These are phyloP conservation scores for Letharia columbiana DNA, from an alignment of 495 filamentous ascomycete species.

Conservation along the genomic window DNA sequence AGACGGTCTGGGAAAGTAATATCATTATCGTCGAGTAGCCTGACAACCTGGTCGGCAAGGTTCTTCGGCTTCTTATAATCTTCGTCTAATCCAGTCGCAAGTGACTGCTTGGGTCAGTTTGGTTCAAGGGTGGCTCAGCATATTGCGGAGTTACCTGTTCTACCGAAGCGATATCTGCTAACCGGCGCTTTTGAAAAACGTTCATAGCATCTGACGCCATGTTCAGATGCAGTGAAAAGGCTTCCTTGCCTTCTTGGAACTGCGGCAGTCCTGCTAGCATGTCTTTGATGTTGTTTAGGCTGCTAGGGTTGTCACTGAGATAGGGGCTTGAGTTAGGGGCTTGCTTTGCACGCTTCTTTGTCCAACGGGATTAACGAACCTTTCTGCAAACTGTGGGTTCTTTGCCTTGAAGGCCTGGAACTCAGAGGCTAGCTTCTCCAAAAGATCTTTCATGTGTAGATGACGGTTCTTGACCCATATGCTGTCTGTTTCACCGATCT, in stretches of 20 bases:
- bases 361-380: conserved; percentile 33
- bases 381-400: conserved; percentile 87
- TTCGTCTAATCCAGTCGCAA: conserved; percentile 90
- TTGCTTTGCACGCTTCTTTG: not conserved
- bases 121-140: not conserved
- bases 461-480: conserved; percentile 93
- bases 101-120: conserved; percentile 41
- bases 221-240: conserved; percentile 86
- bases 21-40: conserved; percentile 72
- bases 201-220: conserved; percentile 99
- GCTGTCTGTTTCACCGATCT: conserved; percentile 78
- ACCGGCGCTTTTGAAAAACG: conserved; percentile 71
- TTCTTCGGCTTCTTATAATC: conserved; percentile 87
- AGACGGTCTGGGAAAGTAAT: conserved; percentile 64
- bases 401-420: conserved; percentile 84
- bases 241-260: conserved; percentile 89
- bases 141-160: conserved; percentile 49
- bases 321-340: conserved; percentile 11
- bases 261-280: conserved; percentile 94
- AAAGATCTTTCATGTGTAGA: conserved; percentile 94
- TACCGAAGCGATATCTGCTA: conserved; percentile 75
- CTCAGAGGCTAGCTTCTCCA: conserved; percentile 84
- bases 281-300: conserved; percentile 85
- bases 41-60: conserved; percentile 73
- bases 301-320: conserved; percentile 54